A percentile compares a stretch with the other conserved stretches of the same genome.
Conservation (phyloP, 208 protist species). For the Endotrypanum monterogeii region DNA sequence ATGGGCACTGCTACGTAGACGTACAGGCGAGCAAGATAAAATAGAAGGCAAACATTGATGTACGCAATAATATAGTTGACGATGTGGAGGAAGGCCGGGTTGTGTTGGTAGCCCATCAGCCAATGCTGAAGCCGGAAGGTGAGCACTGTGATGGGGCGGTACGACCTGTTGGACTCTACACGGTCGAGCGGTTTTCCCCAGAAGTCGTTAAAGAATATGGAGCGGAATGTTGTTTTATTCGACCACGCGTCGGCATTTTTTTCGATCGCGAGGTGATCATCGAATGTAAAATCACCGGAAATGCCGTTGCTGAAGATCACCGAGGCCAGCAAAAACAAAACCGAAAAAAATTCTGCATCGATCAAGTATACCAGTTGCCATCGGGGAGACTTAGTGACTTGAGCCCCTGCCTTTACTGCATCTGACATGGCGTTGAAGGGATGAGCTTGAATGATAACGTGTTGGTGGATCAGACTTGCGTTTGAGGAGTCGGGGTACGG, state of each 20-base stretch:
- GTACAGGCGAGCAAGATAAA: slow-evolving; percentile 47
- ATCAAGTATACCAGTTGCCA: slow-evolving; percentile 12
- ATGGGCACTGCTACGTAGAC: slow-evolving; percentile 17
- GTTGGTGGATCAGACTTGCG: too few relatives aligned
- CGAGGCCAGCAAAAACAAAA: slow-evolving; percentile 27
- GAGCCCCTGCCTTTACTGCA: too few relatives aligned
- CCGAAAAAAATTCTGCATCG: slow-evolving; percentile 14
- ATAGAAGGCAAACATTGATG: slow-evolving; percentile 51
- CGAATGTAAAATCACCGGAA: slow-evolving; percentile 49
- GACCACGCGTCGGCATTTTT: slow-evolving; percentile 41
- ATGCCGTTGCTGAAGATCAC: slow-evolving; percentile 43
- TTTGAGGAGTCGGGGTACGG: too few relatives aligned
- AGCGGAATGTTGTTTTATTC: slow-evolving; percentile 25
- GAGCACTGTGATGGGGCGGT: slow-evolving; percentile 60
- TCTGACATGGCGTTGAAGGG: not conserved
- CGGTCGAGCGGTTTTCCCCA: slow-evolving; percentile 53
- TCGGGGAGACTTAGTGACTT: not conserved
- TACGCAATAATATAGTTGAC: slow-evolving; percentile 51
- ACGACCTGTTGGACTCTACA: slow-evolving; percentile 55
- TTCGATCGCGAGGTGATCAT: slow-evolving; percentile 70
- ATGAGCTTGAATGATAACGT: not conserved
- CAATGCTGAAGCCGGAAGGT: slow-evolving; percentile 68
- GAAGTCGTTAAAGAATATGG: slow-evolving; percentile 66
- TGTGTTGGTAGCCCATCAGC: slow-evolving; percentile 58
- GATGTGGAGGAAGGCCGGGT: slow-evolving; percentile 32